phyloP scores from a whole-genome alignment of 371 early-diverging fungal species.

The Actinomortierella ambigua region DNA sequence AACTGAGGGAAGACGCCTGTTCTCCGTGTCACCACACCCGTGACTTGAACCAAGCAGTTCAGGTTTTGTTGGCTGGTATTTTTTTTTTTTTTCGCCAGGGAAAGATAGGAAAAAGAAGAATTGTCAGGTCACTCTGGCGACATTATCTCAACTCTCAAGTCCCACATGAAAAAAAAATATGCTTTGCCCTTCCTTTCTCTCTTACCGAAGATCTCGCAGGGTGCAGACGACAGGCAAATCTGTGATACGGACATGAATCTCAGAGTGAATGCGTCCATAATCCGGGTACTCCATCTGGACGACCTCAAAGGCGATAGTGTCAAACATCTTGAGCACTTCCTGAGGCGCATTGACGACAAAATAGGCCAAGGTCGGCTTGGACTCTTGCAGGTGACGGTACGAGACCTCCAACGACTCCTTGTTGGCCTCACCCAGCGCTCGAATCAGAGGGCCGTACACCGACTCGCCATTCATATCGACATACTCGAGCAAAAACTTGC shows the following conservation, averaged over 20 bases:
- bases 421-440: constrained; percentile 89
- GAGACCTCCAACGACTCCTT: constrained; percentile 89
- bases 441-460: constrained; percentile 92
- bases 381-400: constrained; percentile 79
- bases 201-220: constrained; percentile 89
- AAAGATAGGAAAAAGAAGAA: no score
- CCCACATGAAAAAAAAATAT: no score
- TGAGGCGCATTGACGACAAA: constrained; percentile 88
- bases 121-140: no score
- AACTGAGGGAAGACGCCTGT: constrained; percentile 97
- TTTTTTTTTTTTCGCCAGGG: not conserved
- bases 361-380: constrained; percentile 84
- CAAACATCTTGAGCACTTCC: constrained; percentile 90
- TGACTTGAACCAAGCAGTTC: constrained; percentile 92
- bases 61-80: constrained; percentile 80
- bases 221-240: constrained; percentile 88
- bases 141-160: no score
- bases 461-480: constrained; percentile 86
- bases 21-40: constrained; percentile 97
- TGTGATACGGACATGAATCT: constrained; percentile 95
- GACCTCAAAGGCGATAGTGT: constrained; percentile 91
- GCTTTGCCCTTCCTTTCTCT: no score
- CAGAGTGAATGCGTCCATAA: constrained; percentile 92
- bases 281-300: constrained; percentile 90
- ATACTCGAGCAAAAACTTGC: constrained; percentile 85